Percentiles rank a stretch among this genome's conserved stretches.
Evolutionary conservation across 2,329 filamentous ascomycete genomes (phyloP).

Genomic region (Plenodomus lindquistii): DNA sequence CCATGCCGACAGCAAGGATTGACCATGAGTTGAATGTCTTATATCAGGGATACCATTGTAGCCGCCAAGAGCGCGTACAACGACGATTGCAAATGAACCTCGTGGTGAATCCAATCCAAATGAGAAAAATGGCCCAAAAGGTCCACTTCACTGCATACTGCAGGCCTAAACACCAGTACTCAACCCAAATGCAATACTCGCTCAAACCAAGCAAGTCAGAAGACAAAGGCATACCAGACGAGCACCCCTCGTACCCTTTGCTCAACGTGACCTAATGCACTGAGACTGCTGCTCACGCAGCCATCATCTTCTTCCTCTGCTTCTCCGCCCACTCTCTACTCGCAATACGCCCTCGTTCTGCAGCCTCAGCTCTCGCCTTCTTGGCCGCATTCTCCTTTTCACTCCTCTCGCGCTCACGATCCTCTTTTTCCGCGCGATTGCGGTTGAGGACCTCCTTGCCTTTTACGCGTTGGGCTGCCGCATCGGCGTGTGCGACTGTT

Average conservation of each 20-base stretch:
- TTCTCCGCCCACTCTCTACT: constrained; percentile 56
- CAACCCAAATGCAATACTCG: too few species aligned
- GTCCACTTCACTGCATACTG: too few species aligned
- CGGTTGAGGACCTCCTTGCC: constrained; percentile 53
- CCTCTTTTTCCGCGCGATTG: constrained; percentile 47
- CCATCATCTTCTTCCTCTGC: constrained; percentile 47
- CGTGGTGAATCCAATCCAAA: too few species aligned
- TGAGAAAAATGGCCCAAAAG: too few species aligned
- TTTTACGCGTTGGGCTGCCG: constrained; percentile 40
- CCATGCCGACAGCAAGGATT: too few species aligned
- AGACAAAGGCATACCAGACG: not conserved
- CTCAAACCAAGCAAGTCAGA: not conserved
- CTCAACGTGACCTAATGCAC: too few species aligned
- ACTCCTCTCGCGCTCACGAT: constrained; percentile 45
- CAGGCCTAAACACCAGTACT: too few species aligned
- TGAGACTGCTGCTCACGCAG: constrained; percentile 3
- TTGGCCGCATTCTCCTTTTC: constrained; percentile 55
- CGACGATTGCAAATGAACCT: too few species aligned
- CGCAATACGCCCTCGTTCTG: constrained; percentile 49
- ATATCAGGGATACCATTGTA: too few species aligned
- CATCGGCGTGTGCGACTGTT: constrained; percentile 36
- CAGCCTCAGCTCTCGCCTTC: constrained; percentile 51
- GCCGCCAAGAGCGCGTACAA: too few species aligned
- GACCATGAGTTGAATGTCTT: too few species aligned
- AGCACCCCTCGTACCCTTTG: too few species aligned